Conservation (phyloP, 805 yeast species). For the Metschnikowia gelsemii region DNA sequence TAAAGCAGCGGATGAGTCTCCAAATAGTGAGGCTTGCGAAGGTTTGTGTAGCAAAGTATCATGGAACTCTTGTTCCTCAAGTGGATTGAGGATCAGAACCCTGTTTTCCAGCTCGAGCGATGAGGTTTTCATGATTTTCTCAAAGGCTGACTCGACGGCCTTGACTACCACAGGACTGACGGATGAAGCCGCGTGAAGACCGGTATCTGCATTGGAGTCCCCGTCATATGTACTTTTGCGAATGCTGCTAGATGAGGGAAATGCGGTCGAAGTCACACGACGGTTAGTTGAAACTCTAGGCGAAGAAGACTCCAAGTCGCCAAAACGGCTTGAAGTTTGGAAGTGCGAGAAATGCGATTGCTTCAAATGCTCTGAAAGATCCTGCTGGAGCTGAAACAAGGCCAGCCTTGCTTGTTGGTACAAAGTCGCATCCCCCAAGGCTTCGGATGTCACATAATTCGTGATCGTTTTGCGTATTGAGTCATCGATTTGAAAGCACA, state of each 20-base stretch:
- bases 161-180: constrained; percentile 48
- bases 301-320: constrained; percentile 14
- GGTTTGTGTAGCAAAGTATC: constrained; percentile 1
- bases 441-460: constrained; percentile 11
- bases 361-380: constrained; percentile 51
- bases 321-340: constrained; percentile 46
- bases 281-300: not conserved
- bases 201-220: not conserved
- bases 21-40: constrained; percentile 12
- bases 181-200: not conserved
- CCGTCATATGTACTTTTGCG: not conserved
- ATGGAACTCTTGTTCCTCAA: constrained; percentile 3
- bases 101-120: constrained; percentile 8
- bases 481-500: constrained; percentile 4
- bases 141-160: constrained; percentile 69
- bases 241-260: constrained; percentile 1
- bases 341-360: constrained; percentile 57
- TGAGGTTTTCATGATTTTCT: constrained; percentile 49
- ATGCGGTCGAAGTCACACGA: constrained; percentile 11
- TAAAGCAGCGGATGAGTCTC: constrained; percentile 4
- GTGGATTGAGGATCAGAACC: not conserved
- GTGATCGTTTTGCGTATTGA: constrained; percentile 6
- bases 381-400: constrained; percentile 58
- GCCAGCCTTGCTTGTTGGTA: constrained; percentile 58
- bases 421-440: constrained; percentile 16